Evolutionary conservation across 805 yeast species (phyloP), one percentile per base, ranked within the genome.

Genomic region (Yarrowia bubula): DNA sequence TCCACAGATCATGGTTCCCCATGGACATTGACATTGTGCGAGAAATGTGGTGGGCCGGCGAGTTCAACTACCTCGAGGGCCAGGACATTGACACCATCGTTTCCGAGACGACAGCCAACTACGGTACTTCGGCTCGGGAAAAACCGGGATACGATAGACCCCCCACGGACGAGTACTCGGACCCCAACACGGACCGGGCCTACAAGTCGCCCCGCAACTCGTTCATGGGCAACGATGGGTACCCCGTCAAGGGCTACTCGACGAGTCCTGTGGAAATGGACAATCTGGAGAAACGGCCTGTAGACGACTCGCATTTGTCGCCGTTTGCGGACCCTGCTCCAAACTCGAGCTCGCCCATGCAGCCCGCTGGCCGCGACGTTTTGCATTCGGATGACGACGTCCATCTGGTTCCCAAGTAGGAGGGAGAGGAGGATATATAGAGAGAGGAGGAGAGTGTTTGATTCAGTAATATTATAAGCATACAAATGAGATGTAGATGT

Each of bases 21-120:
- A 73, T 76, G 48, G 95, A 89, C 71, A 80, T 86, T 57, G 95
- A 89, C 71, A 84, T 88, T 63, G 79, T 89, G 50, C 79, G 95
- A 65, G 95, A 88, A 70, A 75, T 82, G 68, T 84, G 82, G 66
- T 75, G 76, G 17, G 70, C 75, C 65, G 90, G 90, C 8, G 82
- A 78, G 64, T 87, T 79, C 71, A 7, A 39, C 37, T 39, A 55
- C 37, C 47, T 55, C 4, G 61, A 55, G 61, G 47, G 38, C 37
- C 46, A 39, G 61, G 61, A 41, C 28, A n/a, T 55, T 31, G 61
- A 55, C 15, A 31, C 41, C 38, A 55, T 55, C 32, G 47, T 55
- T 22, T 39, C 47, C 15, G 47, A 55, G 47, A 55, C 61, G 10
- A 55, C 61, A 5, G 38, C 28, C 31, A 41, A 17, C 61, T 55